Base-by-base conservation (phyloP, 1,284 basidiomycete species). In the Melanopsichium pennsylvanicum region DNA sequence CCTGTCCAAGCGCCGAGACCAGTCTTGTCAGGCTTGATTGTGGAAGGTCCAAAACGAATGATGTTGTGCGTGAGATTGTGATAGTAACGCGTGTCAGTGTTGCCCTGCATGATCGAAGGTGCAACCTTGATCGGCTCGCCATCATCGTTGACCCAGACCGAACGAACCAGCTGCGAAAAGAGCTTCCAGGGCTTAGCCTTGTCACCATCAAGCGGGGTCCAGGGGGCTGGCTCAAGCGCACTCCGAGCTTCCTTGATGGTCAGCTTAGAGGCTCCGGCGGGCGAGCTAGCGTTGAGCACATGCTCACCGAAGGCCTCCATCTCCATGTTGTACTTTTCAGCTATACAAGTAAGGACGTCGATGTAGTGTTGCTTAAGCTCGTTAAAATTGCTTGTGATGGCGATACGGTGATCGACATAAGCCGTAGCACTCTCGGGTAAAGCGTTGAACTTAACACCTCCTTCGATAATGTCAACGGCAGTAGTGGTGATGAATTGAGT, bases 401-500 rank as follows among this genome's bases (percentile, higher is more conserved):
- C 84, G 58, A 88, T 86, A 25, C 87, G 85, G 71, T 87, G 87
- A 70, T 89, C 87, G 42, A 88, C 46, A 22, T 86, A 76, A 4
- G 86, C 86, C 63, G 81, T 84, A 3, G 85, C 85, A 54, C 81
- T 81, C 77, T 88, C 87, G 2, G 87, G 87, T 0, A 88, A 83
- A 3, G 87, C 87, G 67, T 88, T 88, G 44, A 81, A 83, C 80
- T 90, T 90, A 32, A 89, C 86, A 13, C 89, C 89, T 3, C 88
- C 89, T 6, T 83, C 73, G 37, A 90, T 84, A 10, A 90, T 78
- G 72, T 89, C 88, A 34, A 87, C 84, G 3, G 89, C 89, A 72
- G 89, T 88, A 0, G 88, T 89, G 4, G 88, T 91, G 32, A 85
- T 83, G n/a, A 88, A 81, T 25, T 86, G 72, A 49, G 83, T 84